These are phyloP conservation scores for Ophiostoma triangulosporum DNA, from an alignment of 2,329 filamentous ascomycete species.

Conservation along the genomic window DNA sequence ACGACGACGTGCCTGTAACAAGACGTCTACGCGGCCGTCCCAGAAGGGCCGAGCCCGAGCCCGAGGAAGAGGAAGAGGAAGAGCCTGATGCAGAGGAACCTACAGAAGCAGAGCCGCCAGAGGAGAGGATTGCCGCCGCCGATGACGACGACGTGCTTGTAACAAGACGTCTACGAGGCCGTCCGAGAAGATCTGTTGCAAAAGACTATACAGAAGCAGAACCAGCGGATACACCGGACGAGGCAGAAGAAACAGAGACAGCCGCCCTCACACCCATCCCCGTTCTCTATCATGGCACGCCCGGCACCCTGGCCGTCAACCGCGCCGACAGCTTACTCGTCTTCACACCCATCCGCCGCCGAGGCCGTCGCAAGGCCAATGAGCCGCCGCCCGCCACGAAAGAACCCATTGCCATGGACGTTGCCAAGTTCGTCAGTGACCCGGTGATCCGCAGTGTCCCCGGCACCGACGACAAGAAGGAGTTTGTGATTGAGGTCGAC, in stretches of 20 bases:
- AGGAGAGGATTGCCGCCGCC: no score
- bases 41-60: background rate
- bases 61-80: background rate
- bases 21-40: no score
- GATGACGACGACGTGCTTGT: no score
- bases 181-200: background rate
- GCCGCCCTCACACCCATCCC: background rate
- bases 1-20: no score
- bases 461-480: conserved; percentile 15
- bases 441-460: conserved; percentile 15
- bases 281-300: conserved; percentile 11
- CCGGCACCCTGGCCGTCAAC: conserved; percentile 15
- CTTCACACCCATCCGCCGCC: conserved; percentile 11
- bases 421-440: conserved; percentile 13
- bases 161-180: background rate
- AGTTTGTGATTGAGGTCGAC: conserved; percentile 14
- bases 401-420: conserved; percentile 15
- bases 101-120: no score
- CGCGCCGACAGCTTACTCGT: conserved; percentile 6
- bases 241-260: background rate
- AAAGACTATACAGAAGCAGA: background rate
- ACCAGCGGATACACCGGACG: no score
- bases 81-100: background rate
- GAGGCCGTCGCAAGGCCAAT: background rate
- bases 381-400: conserved; percentile 2